A percentile compares a stretch with the other conserved stretches of the same genome.
These are phyloP conservation scores for Pisolithus albus DNA, from an alignment of 768 basidiomycete species.

Conservation along the genomic window DNA sequence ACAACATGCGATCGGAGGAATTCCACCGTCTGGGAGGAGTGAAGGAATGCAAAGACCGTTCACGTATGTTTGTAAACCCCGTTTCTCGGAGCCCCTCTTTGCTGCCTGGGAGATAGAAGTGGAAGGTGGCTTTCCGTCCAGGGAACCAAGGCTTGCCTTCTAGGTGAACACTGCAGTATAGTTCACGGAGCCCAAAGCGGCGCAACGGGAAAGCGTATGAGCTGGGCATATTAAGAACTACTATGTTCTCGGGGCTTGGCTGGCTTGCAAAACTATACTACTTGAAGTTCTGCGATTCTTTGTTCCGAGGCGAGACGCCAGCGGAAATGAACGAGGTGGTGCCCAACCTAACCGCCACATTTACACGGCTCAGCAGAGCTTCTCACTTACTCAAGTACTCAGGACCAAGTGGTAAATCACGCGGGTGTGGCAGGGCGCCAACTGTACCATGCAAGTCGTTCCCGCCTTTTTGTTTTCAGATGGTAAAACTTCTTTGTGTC, in stretches of 20 bases:
- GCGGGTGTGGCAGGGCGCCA: neutral
- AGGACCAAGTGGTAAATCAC: neutral
- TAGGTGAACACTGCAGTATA: neutral
- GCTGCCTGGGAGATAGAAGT: no score
- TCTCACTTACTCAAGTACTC: neutral
- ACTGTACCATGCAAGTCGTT: neutral
- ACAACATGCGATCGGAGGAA: neutral
- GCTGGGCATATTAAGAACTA: neutral
- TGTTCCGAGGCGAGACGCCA: neutral
- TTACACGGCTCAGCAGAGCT: neutral
- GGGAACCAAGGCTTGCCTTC: neutral
- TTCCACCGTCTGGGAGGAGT: neutral
- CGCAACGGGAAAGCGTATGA: neutral
- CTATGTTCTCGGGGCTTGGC: neutral
- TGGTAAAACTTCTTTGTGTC: neutral
- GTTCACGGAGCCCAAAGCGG: neutral
- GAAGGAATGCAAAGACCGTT: neutral
- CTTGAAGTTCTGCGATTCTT: neutral
- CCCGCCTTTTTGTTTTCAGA: neutral
- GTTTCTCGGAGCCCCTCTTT: neutral
- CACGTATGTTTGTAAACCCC: neutral
- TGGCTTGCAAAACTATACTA: neutral
- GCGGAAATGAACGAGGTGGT: slow-evolving; percentile 1
- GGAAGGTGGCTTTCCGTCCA: neutral
- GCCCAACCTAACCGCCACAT: neutral